These are phyloP conservation scores for Trichoderma brevicompactum DNA, from an alignment of 2,329 filamentous ascomycete genomes.

Conservation along the genomic window DNA sequence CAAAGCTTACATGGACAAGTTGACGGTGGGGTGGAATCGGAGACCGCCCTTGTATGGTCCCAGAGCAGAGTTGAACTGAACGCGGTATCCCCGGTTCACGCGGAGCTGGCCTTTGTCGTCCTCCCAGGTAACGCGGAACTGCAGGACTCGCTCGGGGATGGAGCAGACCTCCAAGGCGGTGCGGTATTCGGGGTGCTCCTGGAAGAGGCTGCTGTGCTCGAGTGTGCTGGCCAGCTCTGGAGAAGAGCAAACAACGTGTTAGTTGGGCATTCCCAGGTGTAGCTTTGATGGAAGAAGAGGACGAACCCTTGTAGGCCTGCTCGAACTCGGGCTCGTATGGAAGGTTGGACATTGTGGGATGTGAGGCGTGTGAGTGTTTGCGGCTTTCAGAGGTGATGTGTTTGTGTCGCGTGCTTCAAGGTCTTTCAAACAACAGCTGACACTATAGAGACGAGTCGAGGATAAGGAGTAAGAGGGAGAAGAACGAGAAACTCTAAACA, in stretches of 20 bases:
- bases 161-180: conserved; percentile 86
- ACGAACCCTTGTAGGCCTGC: conserved; percentile 92
- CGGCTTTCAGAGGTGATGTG: background rate
- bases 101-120: conserved; percentile 87
- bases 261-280: background rate
- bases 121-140: conserved; percentile 98
- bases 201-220: conserved; percentile 89
- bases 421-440: background rate
- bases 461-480: background rate
- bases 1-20: conserved; percentile 62
- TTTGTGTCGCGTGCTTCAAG: background rate
- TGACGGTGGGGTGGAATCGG: conserved; percentile 89
- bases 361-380: background rate
- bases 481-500: background rate
- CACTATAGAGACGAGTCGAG: too few species aligned
- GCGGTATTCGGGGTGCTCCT: conserved; percentile 92
- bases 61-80: conserved; percentile 97
- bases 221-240: conserved; percentile 92
- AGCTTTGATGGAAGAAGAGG: background rate
- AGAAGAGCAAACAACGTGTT: conserved; percentile 5
- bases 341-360: conserved; percentile 74
- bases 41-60: conserved; percentile 98
- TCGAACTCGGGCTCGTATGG: conserved; percentile 94
- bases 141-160: conserved; percentile 92
- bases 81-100: conserved; percentile 93